Conservation (phyloP, 805 yeast species). For the Saccharomyces kudriavzevii region DNA sequence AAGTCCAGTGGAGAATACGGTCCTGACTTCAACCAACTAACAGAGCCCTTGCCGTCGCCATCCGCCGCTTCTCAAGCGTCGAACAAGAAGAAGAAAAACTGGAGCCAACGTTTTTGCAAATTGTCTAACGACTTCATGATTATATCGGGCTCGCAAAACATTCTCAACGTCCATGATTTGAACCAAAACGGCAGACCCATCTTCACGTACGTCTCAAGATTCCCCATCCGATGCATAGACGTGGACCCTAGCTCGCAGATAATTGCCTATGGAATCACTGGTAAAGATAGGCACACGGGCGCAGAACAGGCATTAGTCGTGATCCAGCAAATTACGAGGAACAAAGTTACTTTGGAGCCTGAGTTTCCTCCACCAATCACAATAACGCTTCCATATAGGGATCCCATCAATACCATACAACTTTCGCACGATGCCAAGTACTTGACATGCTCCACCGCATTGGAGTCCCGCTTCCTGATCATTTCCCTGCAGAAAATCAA, state of each 20-base stretch:
- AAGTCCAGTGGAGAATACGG: slow-evolving; percentile 65
- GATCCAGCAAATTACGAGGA: slow-evolving; percentile 37
- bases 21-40: slow-evolving; percentile 34
- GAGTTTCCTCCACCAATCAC: slow-evolving; percentile 50
- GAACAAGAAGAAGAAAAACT: slow-evolving; percentile 21
- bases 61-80: slow-evolving; percentile 6
- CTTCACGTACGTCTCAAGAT: slow-evolving; percentile 59
- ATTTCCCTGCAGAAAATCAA: slow-evolving; percentile 57
- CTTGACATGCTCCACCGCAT: slow-evolving; percentile 54
- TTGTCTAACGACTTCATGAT: slow-evolving; percentile 52
- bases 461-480: slow-evolving; percentile 73
- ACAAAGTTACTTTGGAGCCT: slow-evolving; percentile 13
- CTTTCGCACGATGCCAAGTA: slow-evolving; percentile 68
- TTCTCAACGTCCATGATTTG: slow-evolving; percentile 57
- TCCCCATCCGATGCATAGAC: slow-evolving; percentile 74
- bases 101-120: slow-evolving; percentile 56
- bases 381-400: slow-evolving; percentile 76
- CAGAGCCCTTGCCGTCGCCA: slow-evolving; percentile 12
- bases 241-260: slow-evolving; percentile 55
- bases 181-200: slow-evolving; percentile 50
- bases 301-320: slow-evolving; percentile 71
- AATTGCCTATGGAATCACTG: slow-evolving; percentile 76
- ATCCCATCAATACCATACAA: slow-evolving; percentile 67
- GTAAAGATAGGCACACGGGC: slow-evolving; percentile 59
- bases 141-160: slow-evolving; percentile 64